Conservation (phyloP, 208 protist genomes). For the Wallacemonas sp. region DNA sequence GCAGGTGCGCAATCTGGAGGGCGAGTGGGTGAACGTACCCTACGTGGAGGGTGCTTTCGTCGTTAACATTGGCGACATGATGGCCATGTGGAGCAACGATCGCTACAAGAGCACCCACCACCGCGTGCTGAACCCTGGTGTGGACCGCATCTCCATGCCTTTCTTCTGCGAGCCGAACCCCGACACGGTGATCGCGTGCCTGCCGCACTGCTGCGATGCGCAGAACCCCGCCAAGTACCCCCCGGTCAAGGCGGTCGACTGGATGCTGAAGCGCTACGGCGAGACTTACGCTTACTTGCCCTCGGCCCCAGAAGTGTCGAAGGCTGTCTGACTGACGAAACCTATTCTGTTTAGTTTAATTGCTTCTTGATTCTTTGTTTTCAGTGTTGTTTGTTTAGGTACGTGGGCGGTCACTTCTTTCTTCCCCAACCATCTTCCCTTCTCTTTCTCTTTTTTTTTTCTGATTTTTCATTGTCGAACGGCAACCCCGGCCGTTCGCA, state of each 20-base stretch:
- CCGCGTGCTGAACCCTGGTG: constrained; percentile 64
- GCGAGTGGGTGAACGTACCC: constrained; percentile 66
- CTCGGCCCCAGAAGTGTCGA: background rate
- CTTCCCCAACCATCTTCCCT: background rate
- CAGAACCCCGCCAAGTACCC: constrained; percentile 62
- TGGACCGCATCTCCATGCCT: constrained; percentile 77
- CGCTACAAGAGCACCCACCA: constrained; percentile 73
- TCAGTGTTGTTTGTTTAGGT: background rate
- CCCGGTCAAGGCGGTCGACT: constrained; percentile 46
- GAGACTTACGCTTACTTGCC: constrained; percentile 62
- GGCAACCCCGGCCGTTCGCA: too few species aligned
- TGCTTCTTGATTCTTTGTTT: background rate
- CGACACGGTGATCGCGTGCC: constrained; percentile 53
- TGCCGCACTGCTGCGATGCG: constrained; percentile 59
- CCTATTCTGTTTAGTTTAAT: constrained; percentile 4
- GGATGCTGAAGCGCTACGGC: constrained; percentile 69
- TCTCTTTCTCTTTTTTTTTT: constrained; percentile 1
- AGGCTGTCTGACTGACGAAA: too few species aligned
- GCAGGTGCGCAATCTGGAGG: constrained; percentile 52
- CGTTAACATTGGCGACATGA: constrained; percentile 90
- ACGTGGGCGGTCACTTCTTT: too few species aligned
- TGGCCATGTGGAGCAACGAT: constrained; percentile 79
- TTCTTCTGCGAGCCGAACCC: constrained; percentile 86
- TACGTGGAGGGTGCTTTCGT: constrained; percentile 62
- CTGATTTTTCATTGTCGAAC: too few species aligned